These are phyloP conservation scores for Tetracladium setigerum DNA, from an alignment of 495 filamentous ascomycete genomes.

Conservation along the genomic window DNA sequence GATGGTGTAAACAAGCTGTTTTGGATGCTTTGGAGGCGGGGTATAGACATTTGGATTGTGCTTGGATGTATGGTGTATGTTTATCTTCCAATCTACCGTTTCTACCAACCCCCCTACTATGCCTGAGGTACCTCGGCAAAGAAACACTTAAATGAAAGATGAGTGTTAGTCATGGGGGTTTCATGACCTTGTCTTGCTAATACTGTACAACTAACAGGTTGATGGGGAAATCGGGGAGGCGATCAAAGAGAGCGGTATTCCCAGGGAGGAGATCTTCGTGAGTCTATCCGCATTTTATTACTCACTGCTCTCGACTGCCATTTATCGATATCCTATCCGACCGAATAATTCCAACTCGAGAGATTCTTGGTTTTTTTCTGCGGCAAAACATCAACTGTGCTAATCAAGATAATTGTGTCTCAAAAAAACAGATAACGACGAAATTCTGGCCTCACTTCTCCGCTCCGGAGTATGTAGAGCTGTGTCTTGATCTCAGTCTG, in stretches of 20 bases:
- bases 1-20: slow-evolving; percentile 46
- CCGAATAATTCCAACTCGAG: too few species aligned
- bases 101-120: too few species aligned
- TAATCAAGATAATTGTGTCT: too few species aligned
- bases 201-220: neutral
- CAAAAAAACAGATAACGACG: slow-evolving; percentile 36
- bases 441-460: slow-evolving; percentile 83
- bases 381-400: too few species aligned
- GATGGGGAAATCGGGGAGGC: slow-evolving; percentile 46
- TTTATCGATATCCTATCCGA: too few species aligned
- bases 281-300: neutral
- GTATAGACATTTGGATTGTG: slow-evolving; percentile 50
- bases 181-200: slow-evolving; percentile 23
- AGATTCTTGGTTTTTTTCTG: too few species aligned
- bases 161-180: too few species aligned
- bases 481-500: slow-evolving; percentile 61
- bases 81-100: too few species aligned
- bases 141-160: too few species aligned
- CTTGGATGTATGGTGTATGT: slow-evolving; percentile 57
- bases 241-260: slow-evolving; percentile 72
- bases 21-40: slow-evolving; percentile 63
- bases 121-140: too few species aligned
- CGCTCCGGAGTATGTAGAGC: slow-evolving; percentile 49
- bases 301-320: too few species aligned
- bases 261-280: slow-evolving; percentile 74